Base-by-base conservation (phyloP, 176 grass and related monocot species). In the Oryza australiensis region DNA sequence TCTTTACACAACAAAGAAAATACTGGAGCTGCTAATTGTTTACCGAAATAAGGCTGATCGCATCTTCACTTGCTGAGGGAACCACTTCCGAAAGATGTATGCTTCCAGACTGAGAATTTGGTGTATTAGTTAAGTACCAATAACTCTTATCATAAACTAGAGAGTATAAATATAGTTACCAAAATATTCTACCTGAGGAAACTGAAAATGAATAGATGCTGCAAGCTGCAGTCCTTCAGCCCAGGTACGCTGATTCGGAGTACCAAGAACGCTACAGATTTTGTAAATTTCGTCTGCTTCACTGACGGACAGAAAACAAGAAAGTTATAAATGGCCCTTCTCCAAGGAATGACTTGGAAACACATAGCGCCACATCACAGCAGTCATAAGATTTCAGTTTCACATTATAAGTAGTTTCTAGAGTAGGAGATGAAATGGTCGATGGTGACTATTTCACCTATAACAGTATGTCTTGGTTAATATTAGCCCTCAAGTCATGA, bases 251-350 rank as follows among this genome's bases (percentile, higher is more conserved):
- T 62, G 49, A 76, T 91, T 89, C 38, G 96, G 96, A 79, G 93
- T 89, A 76, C 96, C 93, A 92, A 99, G 68, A 74, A 99, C 81
- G 83, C 89, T 90, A 86, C 93, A 99, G 42, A 99, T 95, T 92
- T 95, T 99, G 87, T 90, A 90, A 35, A 99, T 84, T 74, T 99
- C 93, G 68, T 99, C 96, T 43, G 83, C 77, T 84, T 99, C 93
- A 80, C 96, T 99, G 89, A 57, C 41, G 53, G 62, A 80, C 49
- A 84, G 63, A 81, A 13, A 83, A 74, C 7, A 74, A 78, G 24
- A 26, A 7, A 63, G 62, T 83, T 73, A 83, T 5, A 59, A 62
- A 81, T 66, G 66, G 6, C 0, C 30, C 38, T 5, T 24, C 16
- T 20, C 30, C 51, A 75, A 38, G 49, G 45, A 40, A 49, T 53